These are phyloP conservation scores for Arachis monticola DNA, from an alignment of 331 rosid species.

Conservation along the genomic window DNA sequence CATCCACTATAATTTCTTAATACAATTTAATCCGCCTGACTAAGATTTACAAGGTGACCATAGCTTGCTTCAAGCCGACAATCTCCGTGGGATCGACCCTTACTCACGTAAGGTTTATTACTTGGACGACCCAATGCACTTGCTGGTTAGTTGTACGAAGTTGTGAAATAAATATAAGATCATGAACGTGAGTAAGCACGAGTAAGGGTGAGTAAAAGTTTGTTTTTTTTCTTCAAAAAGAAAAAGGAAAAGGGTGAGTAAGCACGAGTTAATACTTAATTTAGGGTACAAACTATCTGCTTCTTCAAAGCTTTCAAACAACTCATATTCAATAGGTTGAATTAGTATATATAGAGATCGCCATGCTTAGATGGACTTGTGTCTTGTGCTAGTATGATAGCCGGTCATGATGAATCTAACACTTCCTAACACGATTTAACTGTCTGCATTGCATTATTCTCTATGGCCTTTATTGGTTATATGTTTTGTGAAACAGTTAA, in stretches of 20 bases:
- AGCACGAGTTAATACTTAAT: slow-evolving; percentile 12
- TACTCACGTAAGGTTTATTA: too few species aligned
- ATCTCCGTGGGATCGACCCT: too few species aligned
- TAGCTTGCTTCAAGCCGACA: too few species aligned
- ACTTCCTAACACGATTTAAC: slow-evolving; percentile 30
- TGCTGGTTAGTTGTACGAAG: too few species aligned
- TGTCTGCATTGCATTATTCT: slow-evolving; percentile 29
- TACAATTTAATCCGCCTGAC: too few species aligned
- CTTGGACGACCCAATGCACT: too few species aligned
- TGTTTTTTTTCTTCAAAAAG: neutral
- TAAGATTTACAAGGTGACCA: too few species aligned
- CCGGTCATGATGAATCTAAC: slow-evolving; percentile 16
- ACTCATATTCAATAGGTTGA: slow-evolving; percentile 26
- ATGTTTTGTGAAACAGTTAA: slow-evolving; percentile 59
- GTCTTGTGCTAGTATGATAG: slow-evolving; percentile 8
- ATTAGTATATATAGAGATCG: slow-evolving; percentile 3
- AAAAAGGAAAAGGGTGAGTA: neutral
- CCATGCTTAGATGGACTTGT: slow-evolving; percentile 14
- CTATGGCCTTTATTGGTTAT: slow-evolving; percentile 38
- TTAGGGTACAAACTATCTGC: slow-evolving; percentile 12
- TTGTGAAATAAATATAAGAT: too few species aligned
- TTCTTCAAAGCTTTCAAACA: slow-evolving; percentile 20
- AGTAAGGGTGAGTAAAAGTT: slow-evolving; percentile 1
- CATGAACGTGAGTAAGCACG: too few species aligned
- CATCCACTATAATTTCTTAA: too few species aligned